These are phyloP conservation scores for Erucastrum elatum DNA, from an alignment of 345 rosid species.

Conservation along the genomic window DNA sequence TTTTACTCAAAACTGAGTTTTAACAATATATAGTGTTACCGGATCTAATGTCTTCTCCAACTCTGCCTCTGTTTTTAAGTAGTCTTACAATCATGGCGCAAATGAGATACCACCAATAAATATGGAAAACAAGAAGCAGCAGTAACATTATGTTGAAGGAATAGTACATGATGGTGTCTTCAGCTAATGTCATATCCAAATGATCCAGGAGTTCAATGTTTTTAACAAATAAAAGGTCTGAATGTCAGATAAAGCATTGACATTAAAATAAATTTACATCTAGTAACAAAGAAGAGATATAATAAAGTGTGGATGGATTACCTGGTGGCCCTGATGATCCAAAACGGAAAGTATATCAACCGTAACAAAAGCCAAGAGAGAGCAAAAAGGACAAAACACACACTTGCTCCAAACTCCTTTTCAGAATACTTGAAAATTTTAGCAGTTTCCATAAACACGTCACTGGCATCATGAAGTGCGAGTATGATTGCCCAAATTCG, in stretches of 20 bases:
- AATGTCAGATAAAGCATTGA: constrained; percentile 5
- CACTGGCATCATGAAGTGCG: constrained; percentile 94
- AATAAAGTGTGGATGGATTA: constrained; percentile 17
- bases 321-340: constrained; percentile 83
- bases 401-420: constrained; percentile 87
- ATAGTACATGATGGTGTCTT: constrained; percentile 55
- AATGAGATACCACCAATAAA: constrained; percentile 97
- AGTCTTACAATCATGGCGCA: constrained; percentile 80
- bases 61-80: constrained; percentile 80
- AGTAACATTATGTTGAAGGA: constrained; percentile 82
- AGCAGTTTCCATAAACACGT: constrained; percentile 86
- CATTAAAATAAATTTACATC: not conserved
- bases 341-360: constrained; percentile 86
- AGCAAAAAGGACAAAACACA: constrained; percentile 84
- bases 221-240: constrained; percentile 29
- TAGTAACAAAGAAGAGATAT: not conserved
- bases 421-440: constrained; percentile 86
- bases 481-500: constrained; percentile 75
- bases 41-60: constrained; percentile 96
- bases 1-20: not conserved
- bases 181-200: constrained; percentile 55
- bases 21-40: constrained; percentile 46
- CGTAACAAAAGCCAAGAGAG: constrained; percentile 84
- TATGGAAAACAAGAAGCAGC: constrained; percentile 83
- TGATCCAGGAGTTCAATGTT: constrained; percentile 52